A percentile compares a stretch with the other conserved stretches of the same genome.
phyloP scores from a whole-genome alignment of 345 rosid species.

The Noccaea bulbosa region DNA sequence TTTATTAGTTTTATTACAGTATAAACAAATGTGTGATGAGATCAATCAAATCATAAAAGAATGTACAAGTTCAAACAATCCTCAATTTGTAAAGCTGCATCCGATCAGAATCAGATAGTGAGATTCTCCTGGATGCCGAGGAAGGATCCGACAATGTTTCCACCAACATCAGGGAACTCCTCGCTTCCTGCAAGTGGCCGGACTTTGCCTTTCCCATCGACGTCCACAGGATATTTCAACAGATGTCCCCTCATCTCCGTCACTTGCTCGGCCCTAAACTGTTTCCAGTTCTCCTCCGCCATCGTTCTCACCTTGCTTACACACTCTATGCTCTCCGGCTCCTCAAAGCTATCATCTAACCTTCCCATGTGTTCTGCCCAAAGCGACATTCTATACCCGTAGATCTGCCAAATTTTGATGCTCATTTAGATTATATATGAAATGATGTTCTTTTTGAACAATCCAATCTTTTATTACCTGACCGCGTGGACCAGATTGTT shows the following conservation, averaged over 20 bases:
- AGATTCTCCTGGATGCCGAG: slow-evolving; percentile 82
- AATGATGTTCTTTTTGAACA: slow-evolving; percentile 2
- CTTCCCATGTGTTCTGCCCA: slow-evolving; percentile 91
- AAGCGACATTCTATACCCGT: slow-evolving; percentile 92
- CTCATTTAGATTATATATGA: background rate
- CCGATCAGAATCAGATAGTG: slow-evolving; percentile 56
- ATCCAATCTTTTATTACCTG: slow-evolving; percentile 54
- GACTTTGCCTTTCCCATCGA: slow-evolving; percentile 81
- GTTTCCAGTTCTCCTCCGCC: slow-evolving; percentile 75
- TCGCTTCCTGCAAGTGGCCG: slow-evolving; percentile 67
- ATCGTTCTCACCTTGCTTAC: slow-evolving; percentile 64
- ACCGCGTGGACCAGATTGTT: slow-evolving; percentile 65
- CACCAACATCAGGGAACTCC: slow-evolving; percentile 90
- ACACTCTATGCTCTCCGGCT: slow-evolving; percentile 82
- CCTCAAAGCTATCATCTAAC: slow-evolving; percentile 61
- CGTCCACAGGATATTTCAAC: slow-evolving; percentile 83
- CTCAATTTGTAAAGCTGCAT: background rate
- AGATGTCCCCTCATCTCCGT: slow-evolving; percentile 89
- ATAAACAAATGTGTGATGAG: too few relatives aligned
- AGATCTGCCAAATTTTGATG: slow-evolving; percentile 48
- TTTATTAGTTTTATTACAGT: too few relatives aligned
- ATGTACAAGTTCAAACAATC: background rate
- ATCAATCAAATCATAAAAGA: background rate
- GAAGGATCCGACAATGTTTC: slow-evolving; percentile 80
- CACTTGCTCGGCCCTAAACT: slow-evolving; percentile 62